Evolutionary conservation across 352 stramenopile species (phyloP).

Genomic region (Phytophthora chlamydospora): DNA sequence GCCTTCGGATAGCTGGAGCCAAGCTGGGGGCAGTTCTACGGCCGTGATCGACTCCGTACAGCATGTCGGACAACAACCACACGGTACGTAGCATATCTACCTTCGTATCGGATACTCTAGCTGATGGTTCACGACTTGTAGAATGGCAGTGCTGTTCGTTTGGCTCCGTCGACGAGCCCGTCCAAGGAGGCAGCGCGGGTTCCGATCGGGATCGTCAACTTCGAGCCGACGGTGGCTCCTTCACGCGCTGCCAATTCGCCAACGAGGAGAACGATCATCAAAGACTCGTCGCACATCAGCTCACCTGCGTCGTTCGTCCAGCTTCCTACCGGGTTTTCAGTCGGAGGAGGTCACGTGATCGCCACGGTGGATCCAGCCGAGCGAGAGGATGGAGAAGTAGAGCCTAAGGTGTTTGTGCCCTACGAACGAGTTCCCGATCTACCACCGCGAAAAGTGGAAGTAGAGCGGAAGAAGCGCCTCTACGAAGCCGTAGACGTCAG

Average conservation of each 20-base stretch:
- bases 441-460: constrained; percentile 69
- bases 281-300: constrained; percentile 47
- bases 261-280: constrained; percentile 37
- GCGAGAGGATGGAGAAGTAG: constrained; percentile 59
- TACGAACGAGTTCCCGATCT: constrained; percentile 60
- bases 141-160: constrained; percentile 26
- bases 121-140: constrained; percentile 3
- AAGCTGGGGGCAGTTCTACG: too few relatives aligned
- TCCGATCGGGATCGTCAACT: constrained; percentile 59
- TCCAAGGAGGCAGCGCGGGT: constrained; percentile 43
- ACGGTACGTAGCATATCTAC: constrained; percentile 15
- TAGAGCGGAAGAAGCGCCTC: constrained; percentile 68
- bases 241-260: constrained; percentile 31
- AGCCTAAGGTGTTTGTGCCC: constrained; percentile 78
- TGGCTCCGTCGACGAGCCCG: constrained; percentile 69
- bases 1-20: too few relatives aligned
- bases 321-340: constrained; percentile 45
- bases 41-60: background rate
- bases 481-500: constrained; percentile 59
- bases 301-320: constrained; percentile 49
- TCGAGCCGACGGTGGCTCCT: constrained; percentile 49
- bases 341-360: constrained; percentile 54
- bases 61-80: background rate
- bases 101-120: background rate
- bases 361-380: constrained; percentile 45